phyloP scores from a whole-genome alignment of 306 rosid species.

The Glycyrrhiza uralensis region DNA sequence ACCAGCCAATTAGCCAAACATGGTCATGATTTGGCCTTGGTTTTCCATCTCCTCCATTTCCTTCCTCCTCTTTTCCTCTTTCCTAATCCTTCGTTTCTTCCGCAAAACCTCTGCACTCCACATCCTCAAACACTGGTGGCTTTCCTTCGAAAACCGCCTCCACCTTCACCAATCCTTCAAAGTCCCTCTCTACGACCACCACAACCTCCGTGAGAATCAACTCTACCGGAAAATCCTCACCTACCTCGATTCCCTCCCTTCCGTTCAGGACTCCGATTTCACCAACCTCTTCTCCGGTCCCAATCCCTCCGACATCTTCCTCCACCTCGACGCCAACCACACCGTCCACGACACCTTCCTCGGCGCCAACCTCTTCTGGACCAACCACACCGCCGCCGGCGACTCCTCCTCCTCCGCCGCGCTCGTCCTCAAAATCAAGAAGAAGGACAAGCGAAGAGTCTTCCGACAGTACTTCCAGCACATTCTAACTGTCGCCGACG shows the following conservation, averaged over 20 bases:
- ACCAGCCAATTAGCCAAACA: too few relatives aligned
- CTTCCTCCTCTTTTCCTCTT: conserved; percentile 28
- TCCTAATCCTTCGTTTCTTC: conserved; percentile 39
- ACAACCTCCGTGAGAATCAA: conserved; percentile 60
- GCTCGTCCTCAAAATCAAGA: conserved; percentile 53
- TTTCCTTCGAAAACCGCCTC: conserved; percentile 47
- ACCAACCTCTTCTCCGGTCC: conserved; percentile 76
- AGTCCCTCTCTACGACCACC: conserved; percentile 57
- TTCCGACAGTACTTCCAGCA: conserved; percentile 89
- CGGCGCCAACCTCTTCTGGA: conserved; percentile 67
- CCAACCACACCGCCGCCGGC: conserved; percentile 22
- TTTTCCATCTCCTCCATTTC: conserved; percentile 26
- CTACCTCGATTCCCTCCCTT: conserved; percentile 74
- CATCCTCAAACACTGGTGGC: conserved; percentile 53
- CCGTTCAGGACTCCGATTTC: conserved; percentile 74
- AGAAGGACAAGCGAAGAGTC: conserved; percentile 67
- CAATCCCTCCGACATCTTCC: conserved; percentile 64
- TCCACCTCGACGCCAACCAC: conserved; percentile 57
- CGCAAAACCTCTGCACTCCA: conserved; percentile 59
- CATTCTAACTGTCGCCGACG: conserved; percentile 61
- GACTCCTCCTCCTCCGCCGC: conserved; percentile 29
- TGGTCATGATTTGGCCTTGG: conserved; percentile 20
- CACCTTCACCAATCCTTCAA: conserved; percentile 69
- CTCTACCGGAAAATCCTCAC: conserved; percentile 60
- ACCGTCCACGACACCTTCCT: conserved; percentile 66